Percentiles rank a stretch among this genome's conserved stretches.
These are phyloP conservation scores for Phycomyces nitens DNA, from an alignment of 192 early-diverging fungal genomes.

Conservation along the genomic window DNA sequence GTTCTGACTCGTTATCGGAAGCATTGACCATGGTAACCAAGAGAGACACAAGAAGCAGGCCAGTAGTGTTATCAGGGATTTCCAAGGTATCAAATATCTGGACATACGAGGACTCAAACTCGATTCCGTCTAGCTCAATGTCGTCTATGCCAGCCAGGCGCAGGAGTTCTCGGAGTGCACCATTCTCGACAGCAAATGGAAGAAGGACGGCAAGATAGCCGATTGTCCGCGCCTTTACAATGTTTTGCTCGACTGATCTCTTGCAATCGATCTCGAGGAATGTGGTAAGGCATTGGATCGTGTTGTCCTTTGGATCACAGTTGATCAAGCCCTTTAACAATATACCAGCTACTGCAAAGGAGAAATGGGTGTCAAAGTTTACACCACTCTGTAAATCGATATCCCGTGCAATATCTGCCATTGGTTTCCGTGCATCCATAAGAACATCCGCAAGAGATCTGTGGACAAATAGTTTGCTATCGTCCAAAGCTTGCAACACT, in stretches of 20 bases:
- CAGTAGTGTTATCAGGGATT: conserved; percentile 58
- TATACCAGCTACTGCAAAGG: conserved; percentile 74
- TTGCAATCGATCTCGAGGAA: conserved; percentile 67
- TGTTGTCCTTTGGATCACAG: conserved; percentile 62
- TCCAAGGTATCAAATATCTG: conserved; percentile 56
- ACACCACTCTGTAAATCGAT: conserved; percentile 71
- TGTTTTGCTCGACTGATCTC: conserved; percentile 26
- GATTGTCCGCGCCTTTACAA: conserved; percentile 46
- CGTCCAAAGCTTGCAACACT: conserved; percentile 70
- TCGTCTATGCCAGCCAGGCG: conserved; percentile 46
- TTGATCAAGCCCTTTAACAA: conserved; percentile 81
- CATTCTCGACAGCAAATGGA: conserved; percentile 65
- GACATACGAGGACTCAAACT: conserved; percentile 37
- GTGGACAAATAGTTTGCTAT: conserved; percentile 50
- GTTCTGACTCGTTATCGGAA: conserved; percentile 66
- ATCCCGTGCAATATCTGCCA: conserved; percentile 61
- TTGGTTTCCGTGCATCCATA: conserved; percentile 59
- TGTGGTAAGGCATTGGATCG: conserved; percentile 58
- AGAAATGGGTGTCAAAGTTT: conserved; percentile 79
- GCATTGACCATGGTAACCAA: conserved; percentile 65
- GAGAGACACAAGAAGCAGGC: conserved; percentile 55
- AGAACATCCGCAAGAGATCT: conserved; percentile 54
- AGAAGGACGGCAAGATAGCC: conserved; percentile 77
- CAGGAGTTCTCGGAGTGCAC: conserved; percentile 51
- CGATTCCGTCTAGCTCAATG: conserved; percentile 36